Percentiles rank a stretch among this genome's conserved stretches.
phyloP scores from a whole-genome alignment of 768 basidiomycete species.

The Roridomyces roridus region DNA sequence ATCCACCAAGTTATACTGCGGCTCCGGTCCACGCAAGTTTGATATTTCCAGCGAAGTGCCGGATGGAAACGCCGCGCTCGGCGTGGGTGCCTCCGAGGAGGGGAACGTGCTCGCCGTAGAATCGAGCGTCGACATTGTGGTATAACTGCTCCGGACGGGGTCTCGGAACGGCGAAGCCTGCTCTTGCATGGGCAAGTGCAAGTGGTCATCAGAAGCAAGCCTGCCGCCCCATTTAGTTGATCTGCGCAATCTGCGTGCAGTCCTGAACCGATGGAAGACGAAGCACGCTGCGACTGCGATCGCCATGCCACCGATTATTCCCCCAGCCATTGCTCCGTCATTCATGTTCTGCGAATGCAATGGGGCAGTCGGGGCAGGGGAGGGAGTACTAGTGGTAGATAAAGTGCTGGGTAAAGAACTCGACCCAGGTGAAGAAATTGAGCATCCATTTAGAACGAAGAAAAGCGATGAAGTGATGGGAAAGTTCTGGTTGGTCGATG shows the following conservation, averaged over 20 bases:
- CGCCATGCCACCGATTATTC: slow-evolving; percentile 54
- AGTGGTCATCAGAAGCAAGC: too few relatives aligned
- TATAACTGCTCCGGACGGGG: slow-evolving; percentile 7
- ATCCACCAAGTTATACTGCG: too few relatives aligned
- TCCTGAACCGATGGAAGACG: too few relatives aligned
- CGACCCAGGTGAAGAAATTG: slow-evolving; percentile 13
- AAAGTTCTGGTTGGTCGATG: slow-evolving; percentile 29
- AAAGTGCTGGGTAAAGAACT: slow-evolving; percentile 22
- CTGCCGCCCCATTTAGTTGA: too few relatives aligned
- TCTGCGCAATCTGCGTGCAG: too few relatives aligned
- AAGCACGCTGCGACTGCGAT: slow-evolving; percentile 40
- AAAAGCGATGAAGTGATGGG: slow-evolving; percentile 31
- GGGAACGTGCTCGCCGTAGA: slow-evolving; percentile 41
- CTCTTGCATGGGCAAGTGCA: too few relatives aligned
- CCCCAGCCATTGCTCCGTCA: slow-evolving; percentile 56
- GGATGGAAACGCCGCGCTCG: slow-evolving; percentile 32
- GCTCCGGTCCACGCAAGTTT: neutral
- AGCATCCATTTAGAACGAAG: slow-evolving; percentile 39
- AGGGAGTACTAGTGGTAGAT: slow-evolving; percentile 20
- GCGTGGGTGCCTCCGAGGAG: slow-evolving; percentile 29
- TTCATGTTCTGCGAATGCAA: slow-evolving; percentile 35
- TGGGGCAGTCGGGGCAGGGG: slow-evolving; percentile 29
- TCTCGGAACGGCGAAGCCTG: slow-evolving; percentile 7
- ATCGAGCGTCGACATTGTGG: slow-evolving; percentile 20
- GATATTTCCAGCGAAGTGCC: slow-evolving; percentile 29